Evolutionary conservation across 2,329 filamentous ascomycete genomes (phyloP).

Genomic region (Fusarium staphyleae): DNA sequence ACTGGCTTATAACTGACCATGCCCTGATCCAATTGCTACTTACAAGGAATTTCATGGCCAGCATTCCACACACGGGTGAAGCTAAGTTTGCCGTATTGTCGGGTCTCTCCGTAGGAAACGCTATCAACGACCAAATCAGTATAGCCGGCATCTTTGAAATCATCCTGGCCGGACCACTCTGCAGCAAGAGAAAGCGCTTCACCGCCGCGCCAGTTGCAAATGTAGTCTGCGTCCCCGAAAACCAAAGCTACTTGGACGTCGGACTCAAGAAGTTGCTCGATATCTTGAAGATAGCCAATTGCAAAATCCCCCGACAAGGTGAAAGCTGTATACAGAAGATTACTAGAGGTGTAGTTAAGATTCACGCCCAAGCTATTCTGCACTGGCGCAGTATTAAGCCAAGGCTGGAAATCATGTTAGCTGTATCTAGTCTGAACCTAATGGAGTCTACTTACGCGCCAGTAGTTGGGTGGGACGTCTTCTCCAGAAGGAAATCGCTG

Average conservation of each 20-base stretch:
- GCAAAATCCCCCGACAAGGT: constrained; percentile 14
- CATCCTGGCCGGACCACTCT: background rate
- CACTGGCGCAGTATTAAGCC: constrained; percentile 9
- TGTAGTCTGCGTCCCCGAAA: constrained; percentile 21
- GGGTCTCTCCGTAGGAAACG: constrained; percentile 12
- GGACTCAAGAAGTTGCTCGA: constrained; percentile 9
- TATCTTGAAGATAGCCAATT: constrained; percentile 3
- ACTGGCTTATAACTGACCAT: too few relatives aligned
- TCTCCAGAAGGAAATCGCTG: constrained; percentile 6
- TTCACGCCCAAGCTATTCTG: constrained; percentile 15
- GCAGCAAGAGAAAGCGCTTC: constrained; percentile 12
- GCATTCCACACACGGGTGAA: constrained; percentile 18
- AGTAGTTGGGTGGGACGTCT: constrained; percentile 10
- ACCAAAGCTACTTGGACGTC: constrained; percentile 16
- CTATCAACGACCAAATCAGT: constrained; percentile 12
- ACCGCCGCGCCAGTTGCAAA: constrained; percentile 22
- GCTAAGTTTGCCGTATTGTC: constrained; percentile 17
- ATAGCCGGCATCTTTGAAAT: constrained; percentile 12
- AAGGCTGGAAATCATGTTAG: background rate
- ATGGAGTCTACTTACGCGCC: constrained; percentile 1
- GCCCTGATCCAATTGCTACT: background rate
- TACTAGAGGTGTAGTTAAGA: constrained; percentile 20
- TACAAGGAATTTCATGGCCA: constrained; percentile 20
- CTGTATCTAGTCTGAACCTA: too few relatives aligned
- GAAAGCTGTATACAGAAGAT: constrained; percentile 11